Percentiles rank a stretch among this genome's conserved stretches.
Conservation (phyloP, 2,329 filamentous ascomycete genomes). For the Geoglossum cookeanum region DNA sequence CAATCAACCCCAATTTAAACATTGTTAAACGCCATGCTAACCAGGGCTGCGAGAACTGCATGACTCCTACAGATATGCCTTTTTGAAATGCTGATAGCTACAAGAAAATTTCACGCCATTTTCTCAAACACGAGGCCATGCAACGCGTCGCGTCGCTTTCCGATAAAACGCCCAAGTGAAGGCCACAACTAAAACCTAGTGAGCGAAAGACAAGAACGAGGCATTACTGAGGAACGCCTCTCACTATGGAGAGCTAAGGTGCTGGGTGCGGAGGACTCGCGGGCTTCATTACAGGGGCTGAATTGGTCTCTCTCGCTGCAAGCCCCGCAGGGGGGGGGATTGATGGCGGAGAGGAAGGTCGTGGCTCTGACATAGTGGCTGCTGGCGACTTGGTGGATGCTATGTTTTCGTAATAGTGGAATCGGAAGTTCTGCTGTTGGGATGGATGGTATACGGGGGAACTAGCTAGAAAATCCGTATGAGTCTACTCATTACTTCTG, state of each 20-base stretch:
- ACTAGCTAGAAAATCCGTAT: not conserved
- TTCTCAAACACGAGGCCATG: too few species aligned
- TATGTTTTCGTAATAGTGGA: not conserved
- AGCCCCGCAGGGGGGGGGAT: not conserved
- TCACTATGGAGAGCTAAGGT: not conserved
- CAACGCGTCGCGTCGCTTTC: too few species aligned
- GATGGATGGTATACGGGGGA: not conserved
- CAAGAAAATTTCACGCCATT: too few species aligned
- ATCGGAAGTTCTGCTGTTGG: not conserved
- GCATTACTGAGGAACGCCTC: too few species aligned
- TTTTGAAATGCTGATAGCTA: too few species aligned
- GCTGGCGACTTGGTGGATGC: not conserved
- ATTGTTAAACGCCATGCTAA: too few species aligned
- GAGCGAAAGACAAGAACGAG: too few species aligned
- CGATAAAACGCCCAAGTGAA: too few species aligned
- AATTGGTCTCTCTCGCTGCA: not conserved
- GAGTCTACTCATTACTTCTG: not conserved
- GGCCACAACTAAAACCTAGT: too few species aligned
- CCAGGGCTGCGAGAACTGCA: too few species aligned
- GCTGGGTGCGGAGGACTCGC: not conserved
- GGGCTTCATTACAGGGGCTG: not conserved
- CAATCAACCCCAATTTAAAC: too few species aligned
- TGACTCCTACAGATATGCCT: too few species aligned
- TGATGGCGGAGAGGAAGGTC: not conserved
- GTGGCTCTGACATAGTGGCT: not conserved